A percentile compares a stretch with the other conserved stretches of the same genome.
Conservation (phyloP, 2,329 filamentous ascomycete species). For the Penicillium vulpinum region DNA sequence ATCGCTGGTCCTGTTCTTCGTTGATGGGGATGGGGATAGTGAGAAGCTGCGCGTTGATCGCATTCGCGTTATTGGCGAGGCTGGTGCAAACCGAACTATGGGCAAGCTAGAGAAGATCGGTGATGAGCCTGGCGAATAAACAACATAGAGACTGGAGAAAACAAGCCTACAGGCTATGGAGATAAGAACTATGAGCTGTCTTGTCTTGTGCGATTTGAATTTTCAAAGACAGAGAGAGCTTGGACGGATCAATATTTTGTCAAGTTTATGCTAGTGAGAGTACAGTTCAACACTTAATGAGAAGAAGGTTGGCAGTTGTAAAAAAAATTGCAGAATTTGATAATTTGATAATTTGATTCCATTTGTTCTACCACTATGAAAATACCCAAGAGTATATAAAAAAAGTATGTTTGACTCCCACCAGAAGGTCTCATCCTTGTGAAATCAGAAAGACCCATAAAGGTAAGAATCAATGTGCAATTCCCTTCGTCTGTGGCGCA, state of each 20-base stretch:
- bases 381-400: background rate
- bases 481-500: conserved; percentile 76
- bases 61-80: conserved; percentile 73
- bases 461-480: conserved; percentile 67
- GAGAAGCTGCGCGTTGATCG: conserved; percentile 76
- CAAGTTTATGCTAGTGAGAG: background rate
- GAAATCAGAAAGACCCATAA: conserved; percentile 49
- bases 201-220: background rate
- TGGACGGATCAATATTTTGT: background rate
- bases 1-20: conserved; percentile 83
- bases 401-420: conserved; percentile 57
- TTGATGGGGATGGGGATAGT: conserved; percentile 76
- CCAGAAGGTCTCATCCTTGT: conserved; percentile 48
- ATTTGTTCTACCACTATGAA: background rate
- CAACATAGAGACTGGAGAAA: conserved; percentile 3
- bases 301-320: background rate
- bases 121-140: conserved; percentile 66
- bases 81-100: conserved; percentile 87
- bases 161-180: conserved; percentile 29
- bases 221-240: background rate
- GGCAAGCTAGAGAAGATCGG: conserved; percentile 95
- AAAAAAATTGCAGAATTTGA: background rate
- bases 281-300: background rate
- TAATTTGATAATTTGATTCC: no score
- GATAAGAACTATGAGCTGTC: background rate